Base-by-base conservation (phyloP, 2,329 filamentous ascomycete species). In the Verruconis gallopava region DNA sequence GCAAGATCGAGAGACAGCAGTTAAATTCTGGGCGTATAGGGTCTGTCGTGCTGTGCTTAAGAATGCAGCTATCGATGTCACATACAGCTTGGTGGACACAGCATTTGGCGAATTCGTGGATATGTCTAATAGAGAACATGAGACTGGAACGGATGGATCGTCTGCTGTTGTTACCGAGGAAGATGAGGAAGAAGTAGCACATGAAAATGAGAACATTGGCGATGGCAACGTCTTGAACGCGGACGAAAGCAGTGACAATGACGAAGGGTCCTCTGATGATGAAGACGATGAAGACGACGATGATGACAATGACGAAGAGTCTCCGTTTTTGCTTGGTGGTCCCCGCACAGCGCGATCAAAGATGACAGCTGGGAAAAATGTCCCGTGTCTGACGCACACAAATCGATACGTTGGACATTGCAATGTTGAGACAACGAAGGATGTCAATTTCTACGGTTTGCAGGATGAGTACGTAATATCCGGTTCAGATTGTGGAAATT, bases 391-490 rank as follows among this genome's bases (percentile, higher is more conserved):
- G 14, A 60, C 71, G 2, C 72, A 77, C 48, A 75, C 69, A 2
- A 69, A 69, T 30, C 56, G 66, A 15, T 81, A 79, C 52, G 63
- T 64, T 3, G 77, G 77, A 2, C 77, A 81, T 54, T 80, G 77
- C 59, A 80, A 80, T 48, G 67, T 77, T 40, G 69, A 74, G 48
- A 80, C 75, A 1, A 75, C 81, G 49, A 81, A 81, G 50, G 77
- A 81, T 51, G 74, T 80, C 46, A 80, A 80, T 46, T 81, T 72
- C 58, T 80, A 76, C 47, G 77, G 77, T 0, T 58, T 78, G 28
- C 62, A 79, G 45, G 78, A 81, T 50, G 76, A 81, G 52, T 81
- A 79, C 47, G 74, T 81, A 9, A 75, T 81, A 9, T 77, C 72
- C 44, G 77, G 77, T 4, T 77, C 72, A 45, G 78, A 81, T 50